These are phyloP conservation scores for Silene vulgaris DNA, from an alignment of 179 eudicot genomes.

Conservation along the genomic window DNA sequence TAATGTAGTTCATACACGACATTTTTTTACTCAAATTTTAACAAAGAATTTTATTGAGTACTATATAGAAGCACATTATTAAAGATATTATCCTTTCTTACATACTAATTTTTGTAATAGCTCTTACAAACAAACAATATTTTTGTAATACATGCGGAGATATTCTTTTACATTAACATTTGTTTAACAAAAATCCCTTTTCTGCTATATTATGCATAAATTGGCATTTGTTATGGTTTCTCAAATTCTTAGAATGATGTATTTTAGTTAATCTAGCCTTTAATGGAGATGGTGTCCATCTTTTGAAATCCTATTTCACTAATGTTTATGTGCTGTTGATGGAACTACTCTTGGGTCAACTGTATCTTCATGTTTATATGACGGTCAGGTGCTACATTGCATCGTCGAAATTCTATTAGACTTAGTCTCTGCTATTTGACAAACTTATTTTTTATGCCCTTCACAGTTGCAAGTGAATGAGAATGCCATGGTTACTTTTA, in stretches of 20 bases:
- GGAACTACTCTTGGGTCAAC: not conserved
- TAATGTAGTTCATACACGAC: too few relatives aligned
- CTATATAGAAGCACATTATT: not conserved
- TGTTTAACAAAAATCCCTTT: too few relatives aligned
- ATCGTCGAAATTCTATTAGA: not conserved
- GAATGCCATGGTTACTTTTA: conserved; percentile 55
- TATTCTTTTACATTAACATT: too few relatives aligned
- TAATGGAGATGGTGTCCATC: not conserved
- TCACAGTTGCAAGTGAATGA: conserved; percentile 65
- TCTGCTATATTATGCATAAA: not conserved
- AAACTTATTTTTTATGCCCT: conserved; percentile 10
- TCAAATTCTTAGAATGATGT: not conserved
- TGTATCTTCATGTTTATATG: not conserved
- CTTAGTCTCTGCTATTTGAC: not conserved
- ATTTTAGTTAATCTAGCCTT: not conserved
- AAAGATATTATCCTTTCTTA: not conserved
- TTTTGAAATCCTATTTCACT: not conserved
- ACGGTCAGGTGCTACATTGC: not conserved
- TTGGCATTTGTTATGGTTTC: not conserved
- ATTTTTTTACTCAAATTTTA: too few relatives aligned
- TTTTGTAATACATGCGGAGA: too few relatives aligned
- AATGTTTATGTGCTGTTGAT: not conserved
- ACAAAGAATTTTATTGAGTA: too few relatives aligned
- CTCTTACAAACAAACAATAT: not conserved
- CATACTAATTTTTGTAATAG: not conserved